phyloP scores from a whole-genome alignment of 768 basidiomycete genomes.

The Boletus barrowsii region DNA sequence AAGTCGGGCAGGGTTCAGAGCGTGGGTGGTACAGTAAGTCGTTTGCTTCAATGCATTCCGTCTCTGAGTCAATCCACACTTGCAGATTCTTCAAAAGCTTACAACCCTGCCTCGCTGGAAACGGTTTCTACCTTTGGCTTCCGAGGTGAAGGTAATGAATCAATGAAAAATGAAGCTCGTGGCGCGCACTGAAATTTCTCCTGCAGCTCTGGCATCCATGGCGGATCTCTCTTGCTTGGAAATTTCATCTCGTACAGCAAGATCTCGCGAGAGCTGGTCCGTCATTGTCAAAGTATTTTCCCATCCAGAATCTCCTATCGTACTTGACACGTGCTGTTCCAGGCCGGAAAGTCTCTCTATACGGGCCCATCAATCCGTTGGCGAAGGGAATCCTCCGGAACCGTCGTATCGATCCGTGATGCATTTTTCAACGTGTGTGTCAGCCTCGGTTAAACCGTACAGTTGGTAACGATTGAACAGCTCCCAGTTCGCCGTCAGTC shows the following conservation, averaged over 20 bases:
- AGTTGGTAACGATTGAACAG: constrained; percentile 36
- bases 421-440: constrained; percentile 80
- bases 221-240: constrained; percentile 79
- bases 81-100: constrained; percentile 73
- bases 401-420: constrained; percentile 80
- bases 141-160: constrained; percentile 79
- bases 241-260: constrained; percentile 70
- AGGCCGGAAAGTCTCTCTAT: constrained; percentile 70
- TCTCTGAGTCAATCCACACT: not conserved
- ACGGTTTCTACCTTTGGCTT: constrained; percentile 76
- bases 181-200: constrained; percentile 6
- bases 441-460: not conserved
- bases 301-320: not conserved
- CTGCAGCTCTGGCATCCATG: constrained; percentile 76
- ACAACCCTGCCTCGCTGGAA: constrained; percentile 47
- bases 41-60: not conserved
- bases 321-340: not conserved
- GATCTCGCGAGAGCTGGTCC: constrained; percentile 66
- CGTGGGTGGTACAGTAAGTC: constrained; percentile 67
- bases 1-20: constrained; percentile 50
- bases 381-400: constrained; percentile 71
- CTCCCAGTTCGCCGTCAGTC: constrained; percentile 78
- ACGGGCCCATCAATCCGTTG: constrained; percentile 72
- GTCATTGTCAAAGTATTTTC: constrained; percentile 68
- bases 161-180: not conserved